Base-by-base conservation (phyloP, 2,329 filamentous ascomycete species). In the Arthrobotrys pseudoclavata region DNA sequence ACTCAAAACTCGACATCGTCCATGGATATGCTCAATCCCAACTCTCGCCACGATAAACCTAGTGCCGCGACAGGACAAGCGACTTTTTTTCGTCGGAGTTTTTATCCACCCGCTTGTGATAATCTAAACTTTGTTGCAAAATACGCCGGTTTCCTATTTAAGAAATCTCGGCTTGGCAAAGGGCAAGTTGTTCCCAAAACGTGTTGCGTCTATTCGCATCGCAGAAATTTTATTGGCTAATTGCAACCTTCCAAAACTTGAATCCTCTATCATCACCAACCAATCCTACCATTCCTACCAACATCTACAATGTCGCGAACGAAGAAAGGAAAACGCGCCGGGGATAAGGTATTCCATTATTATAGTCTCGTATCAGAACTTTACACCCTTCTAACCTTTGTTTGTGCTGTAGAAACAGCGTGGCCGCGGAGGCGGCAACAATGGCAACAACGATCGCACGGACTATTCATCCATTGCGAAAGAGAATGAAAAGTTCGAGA, bases 401-500 rank as follows among this genome's bases (percentile, higher is more conserved):
- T 42, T 4, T 48, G 5, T n/a, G n/a, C 37, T 66, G 7, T 48
- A 77, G 74, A 77, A 71, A 29, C 57, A 69, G 15, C 53, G 67
- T 37, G 37, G 52, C 20, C 60, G 67, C 22, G 74, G 69, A 18
- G 42, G 42, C 52, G 31, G 42, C 18, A 52, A 20, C 1, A 60
- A 71, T 37, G 29, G 37, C 42, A 71, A 67, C 22, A 29, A 60
- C 20, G 67, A 77, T 24, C 67, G 74, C 15, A 77, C 74, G 6
- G 74, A 85, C 79, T 90, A 89, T 83, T 85, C 87, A 18, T 87
- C 91, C 45, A 87, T 97, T 68, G 85, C 87, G 81, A 96, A 94
- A 86, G 86, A 90, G 81, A 97, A 99, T 84, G 91, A 92, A 83
- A 91, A 91, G 81, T 91, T 97, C 80, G 91, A 98, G 85, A 86